Evolutionary conservation across 2,329 filamentous ascomycete species (phyloP), one percentile per base, ranked within the genome.

Genomic region (Dactylella cylindrospora): DNA sequence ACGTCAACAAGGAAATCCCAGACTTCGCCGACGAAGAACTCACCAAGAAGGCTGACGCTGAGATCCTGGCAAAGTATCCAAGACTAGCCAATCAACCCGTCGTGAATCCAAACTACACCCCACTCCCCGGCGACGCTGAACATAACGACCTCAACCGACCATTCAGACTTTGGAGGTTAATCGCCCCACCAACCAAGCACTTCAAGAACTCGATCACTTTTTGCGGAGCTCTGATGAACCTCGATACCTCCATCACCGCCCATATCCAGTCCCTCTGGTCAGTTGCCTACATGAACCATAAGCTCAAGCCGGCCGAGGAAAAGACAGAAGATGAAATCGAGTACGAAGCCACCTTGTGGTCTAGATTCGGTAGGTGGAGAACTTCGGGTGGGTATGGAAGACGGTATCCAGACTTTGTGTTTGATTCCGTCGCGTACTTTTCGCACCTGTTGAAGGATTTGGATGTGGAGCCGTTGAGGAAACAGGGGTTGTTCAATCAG

Each of bases 401-500:
- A 31, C 78, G 76, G 68, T 76, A 79, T 55, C 84, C 84, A 0
- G 85, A 88, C 70, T 84, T 90, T 66, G 83, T 87, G 13, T 90
- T 91, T 68, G 88, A 93, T 71, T 79, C 79, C 0, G 70, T 91
- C 49, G 85, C 85, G 3, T 93, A 89, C 68, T 68, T 66, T 70
- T 88, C 13, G 86, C 90, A 71, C 68, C 70, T 91, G 69, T 70
- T 87, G 60, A 73, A 74, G 3, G 86, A 91, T 70, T 68, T 90
- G 52, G 84, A 81, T 0, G 71, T 90, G 50, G 73, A 77, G 13
- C 74, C 74, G 10, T 75, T 79, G 65, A 74, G 81, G 26, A 85
- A 85, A 73, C 54, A 66, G 2, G 76, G 79, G 0, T 75, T 68
- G 49, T 68, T 77, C 45, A 73, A 73, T 0, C 82, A 84, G 68